These are phyloP conservation scores for Vigna unguiculata DNA, from an alignment of 306 rosid species.

Conservation along the genomic window DNA sequence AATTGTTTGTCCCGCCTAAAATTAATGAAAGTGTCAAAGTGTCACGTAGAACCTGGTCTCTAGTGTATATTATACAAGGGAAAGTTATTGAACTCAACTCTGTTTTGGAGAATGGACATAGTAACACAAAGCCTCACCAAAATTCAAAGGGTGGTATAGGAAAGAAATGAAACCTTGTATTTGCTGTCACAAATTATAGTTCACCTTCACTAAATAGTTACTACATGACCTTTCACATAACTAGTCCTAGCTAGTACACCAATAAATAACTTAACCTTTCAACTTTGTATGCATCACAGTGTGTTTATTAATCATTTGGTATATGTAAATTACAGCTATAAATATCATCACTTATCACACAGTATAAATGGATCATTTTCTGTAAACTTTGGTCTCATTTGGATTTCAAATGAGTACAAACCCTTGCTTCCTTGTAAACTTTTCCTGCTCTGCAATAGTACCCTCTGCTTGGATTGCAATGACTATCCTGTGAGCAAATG, in stretches of 20 bases:
- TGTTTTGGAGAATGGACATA: too few relatives aligned
- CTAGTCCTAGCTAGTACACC: not conserved
- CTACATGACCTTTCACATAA: not conserved
- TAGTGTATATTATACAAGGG: too few relatives aligned
- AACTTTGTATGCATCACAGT: not conserved
- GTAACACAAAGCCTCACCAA: too few relatives aligned
- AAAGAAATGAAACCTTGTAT: too few relatives aligned
- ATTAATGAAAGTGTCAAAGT: too few relatives aligned
- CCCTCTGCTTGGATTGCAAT: constrained; percentile 74
- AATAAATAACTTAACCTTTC: not conserved
- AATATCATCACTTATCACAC: not conserved
- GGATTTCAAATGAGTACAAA: constrained; percentile 51
- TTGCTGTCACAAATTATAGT: too few relatives aligned
- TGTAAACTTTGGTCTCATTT: not conserved
- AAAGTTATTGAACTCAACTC: too few relatives aligned
- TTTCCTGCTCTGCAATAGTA: constrained; percentile 67
- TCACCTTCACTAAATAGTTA: not conserved
- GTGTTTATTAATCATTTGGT: not conserved
- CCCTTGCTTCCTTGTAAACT: constrained; percentile 68
- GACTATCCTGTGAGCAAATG: constrained; percentile 63
- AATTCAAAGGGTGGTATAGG: too few relatives aligned
- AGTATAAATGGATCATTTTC: not conserved
- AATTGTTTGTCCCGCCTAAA: too few relatives aligned
- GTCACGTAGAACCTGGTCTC: too few relatives aligned
- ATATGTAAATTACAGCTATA: not conserved